Evolutionary conservation across 768 basidiomycete species (phyloP), one percentile per base, ranked within the genome.

Genomic region (Rhodotorula graminis): DNA sequence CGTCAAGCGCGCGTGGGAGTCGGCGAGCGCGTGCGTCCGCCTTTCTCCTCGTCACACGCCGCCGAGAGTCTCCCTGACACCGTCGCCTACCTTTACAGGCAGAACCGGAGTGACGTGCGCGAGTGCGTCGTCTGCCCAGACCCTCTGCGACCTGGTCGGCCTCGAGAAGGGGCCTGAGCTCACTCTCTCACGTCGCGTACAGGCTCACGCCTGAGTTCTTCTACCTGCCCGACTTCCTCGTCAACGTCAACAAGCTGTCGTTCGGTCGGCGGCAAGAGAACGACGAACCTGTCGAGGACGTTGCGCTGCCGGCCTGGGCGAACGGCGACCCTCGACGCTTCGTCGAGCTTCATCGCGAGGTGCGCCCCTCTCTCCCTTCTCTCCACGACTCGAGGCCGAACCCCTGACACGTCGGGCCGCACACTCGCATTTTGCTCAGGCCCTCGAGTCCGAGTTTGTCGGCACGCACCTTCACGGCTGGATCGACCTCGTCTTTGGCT

Each of bases 251-350:
- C 11, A 86, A 89, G 71, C 83, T 89, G n/a, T 89, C 92, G 77
- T 91, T 93, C 64, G 91, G 91, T 29, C 82, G 86, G 25, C 86
- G 87, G 68, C 88, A 89, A 70, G 87, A 84, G 74, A 88, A 85
- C 2, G 89, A 89, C 0, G 90, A 92, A 81, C 86, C 85, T 65
- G 90, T 97, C 49, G 88, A 96, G 69, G 84, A 94, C 76, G 94
- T 96, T 19, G 90, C 88, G 77, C 82, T 97, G 1, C 94, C 94
- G 11, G 87, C 88, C 2, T 97, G 94, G 94, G 93, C 94, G 25
- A 87, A 88, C 72, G 81, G 85, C 50, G 92, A 96, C 75, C 88
- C 94, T 0, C 82, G 93, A 29, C 81, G 95, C 27, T 97, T 97
- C 79, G 86, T 93, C 50, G 83, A 85, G 16, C 78, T 89, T 76